These are phyloP conservation scores for Murraya koenigii DNA, from an alignment of 345 rosid species.

Conservation along the genomic window DNA sequence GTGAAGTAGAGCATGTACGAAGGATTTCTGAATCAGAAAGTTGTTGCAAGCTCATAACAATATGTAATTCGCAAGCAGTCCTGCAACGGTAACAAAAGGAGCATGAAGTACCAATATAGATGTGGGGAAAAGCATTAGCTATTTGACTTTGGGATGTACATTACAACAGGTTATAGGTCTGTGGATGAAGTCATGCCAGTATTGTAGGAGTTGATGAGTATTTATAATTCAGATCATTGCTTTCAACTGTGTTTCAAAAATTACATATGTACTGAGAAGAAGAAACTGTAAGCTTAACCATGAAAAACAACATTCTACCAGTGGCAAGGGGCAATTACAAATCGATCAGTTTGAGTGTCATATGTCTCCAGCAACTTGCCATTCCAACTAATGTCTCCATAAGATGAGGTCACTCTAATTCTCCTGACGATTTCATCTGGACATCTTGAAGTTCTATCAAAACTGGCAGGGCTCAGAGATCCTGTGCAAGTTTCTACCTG, in stretches of 20 bases:
- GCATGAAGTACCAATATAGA: background rate
- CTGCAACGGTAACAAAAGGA: constrained; percentile 35
- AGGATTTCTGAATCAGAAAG: constrained; percentile 66
- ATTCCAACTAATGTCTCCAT: constrained; percentile 56
- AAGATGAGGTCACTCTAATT: constrained; percentile 58
- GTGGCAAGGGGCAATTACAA: constrained; percentile 66
- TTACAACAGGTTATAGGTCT: background rate
- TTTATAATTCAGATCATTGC: background rate
- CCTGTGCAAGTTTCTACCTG: constrained; percentile 76
- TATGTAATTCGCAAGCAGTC: constrained; percentile 31
- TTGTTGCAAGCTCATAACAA: constrained; percentile 34
- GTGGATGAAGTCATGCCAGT: background rate
- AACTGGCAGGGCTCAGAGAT: constrained; percentile 59
- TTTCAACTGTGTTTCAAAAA: background rate
- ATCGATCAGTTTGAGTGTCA: constrained; percentile 62
- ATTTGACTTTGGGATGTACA: background rate
- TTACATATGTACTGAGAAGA: background rate
- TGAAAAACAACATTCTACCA: constrained; percentile 46
- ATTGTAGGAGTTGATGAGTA: background rate
- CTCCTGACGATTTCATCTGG: constrained; percentile 86
- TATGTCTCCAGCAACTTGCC: constrained; percentile 82
- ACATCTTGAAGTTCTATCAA: constrained; percentile 62
- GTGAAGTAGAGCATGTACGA: constrained; percentile 65
- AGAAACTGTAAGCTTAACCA: background rate
- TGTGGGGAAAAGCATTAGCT: background rate